These are phyloP conservation scores for Wilhelminamyces savonicus DNA, from an alignment of 805 yeast species.

Conservation along the genomic window DNA sequence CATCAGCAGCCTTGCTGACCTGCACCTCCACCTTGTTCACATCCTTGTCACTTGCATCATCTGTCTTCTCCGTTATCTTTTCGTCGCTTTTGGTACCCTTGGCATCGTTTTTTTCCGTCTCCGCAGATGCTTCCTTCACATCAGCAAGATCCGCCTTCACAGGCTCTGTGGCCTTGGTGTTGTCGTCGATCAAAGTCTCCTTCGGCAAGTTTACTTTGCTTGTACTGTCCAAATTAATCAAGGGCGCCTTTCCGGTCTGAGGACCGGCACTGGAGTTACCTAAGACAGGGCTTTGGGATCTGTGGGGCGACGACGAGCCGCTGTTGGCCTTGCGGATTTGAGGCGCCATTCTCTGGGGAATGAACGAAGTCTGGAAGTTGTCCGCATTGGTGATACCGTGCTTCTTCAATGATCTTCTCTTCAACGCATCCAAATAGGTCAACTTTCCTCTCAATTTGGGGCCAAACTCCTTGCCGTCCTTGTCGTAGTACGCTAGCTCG, in stretches of 20 bases:
- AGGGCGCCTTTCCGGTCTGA: conserved; percentile 7
- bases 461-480: conserved; percentile 30
- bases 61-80: neutral
- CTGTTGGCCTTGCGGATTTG: conserved; percentile 3
- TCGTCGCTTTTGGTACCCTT: neutral
- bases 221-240: conserved; percentile 21
- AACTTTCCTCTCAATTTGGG: conserved; percentile 20
- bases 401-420: conserved; percentile 34
- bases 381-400: conserved; percentile 31
- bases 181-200: conserved; percentile 36
- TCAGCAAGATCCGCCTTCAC: neutral
- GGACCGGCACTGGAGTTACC: neutral
- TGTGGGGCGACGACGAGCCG: conserved; percentile 1
- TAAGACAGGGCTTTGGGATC: neutral
- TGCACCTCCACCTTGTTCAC: neutral
- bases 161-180: conserved; percentile 2
- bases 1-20: conserved; percentile 2
- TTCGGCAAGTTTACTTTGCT: conserved; percentile 26
- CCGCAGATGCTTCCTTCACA: neutral
- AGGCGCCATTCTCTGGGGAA: conserved; percentile 22
- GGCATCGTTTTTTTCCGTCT: conserved; percentile 1
- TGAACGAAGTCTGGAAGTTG: conserved; percentile 29
- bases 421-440: conserved; percentile 37
- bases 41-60: neutral
- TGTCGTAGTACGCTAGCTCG: conserved; percentile 33